phyloP scores from a whole-genome alignment of 805 yeast genomes.

The Danielia oregonensis region DNA sequence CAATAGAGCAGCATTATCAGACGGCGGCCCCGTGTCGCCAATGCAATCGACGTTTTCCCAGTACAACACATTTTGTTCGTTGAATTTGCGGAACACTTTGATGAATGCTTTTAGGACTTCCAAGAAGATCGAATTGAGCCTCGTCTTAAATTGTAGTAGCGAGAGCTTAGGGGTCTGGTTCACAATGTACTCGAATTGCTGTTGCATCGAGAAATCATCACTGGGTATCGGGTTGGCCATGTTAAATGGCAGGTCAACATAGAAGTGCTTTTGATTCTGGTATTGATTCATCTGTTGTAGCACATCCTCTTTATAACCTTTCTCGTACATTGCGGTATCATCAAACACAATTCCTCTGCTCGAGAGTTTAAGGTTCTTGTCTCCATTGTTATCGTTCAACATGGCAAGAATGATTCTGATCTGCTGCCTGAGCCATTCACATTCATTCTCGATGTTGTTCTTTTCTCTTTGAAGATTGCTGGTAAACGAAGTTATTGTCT shows the following conservation, averaged over 20 bases:
- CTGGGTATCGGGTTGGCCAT: slow-evolving; percentile 13
- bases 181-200: slow-evolving; percentile 23
- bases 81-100: slow-evolving; percentile 27
- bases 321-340: slow-evolving; percentile 20
- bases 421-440: slow-evolving; percentile 45
- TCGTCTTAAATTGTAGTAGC: slow-evolving; percentile 26
- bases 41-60: slow-evolving; percentile 27
- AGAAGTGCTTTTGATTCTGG: slow-evolving; percentile 14
- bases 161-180: slow-evolving; percentile 26
- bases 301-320: slow-evolving; percentile 30
- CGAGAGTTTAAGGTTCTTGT: slow-evolving; percentile 12
- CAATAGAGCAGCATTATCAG: slow-evolving; percentile 13
- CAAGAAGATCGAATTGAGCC: slow-evolving; percentile 33
- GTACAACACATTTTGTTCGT: slow-evolving; percentile 21
- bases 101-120: slow-evolving; percentile 33
- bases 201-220: slow-evolving; percentile 13
- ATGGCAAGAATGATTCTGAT: slow-evolving; percentile 37
- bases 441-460: slow-evolving; percentile 35
- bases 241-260: slow-evolving; percentile 22
- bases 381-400: slow-evolving; percentile 35
- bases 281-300: slow-evolving; percentile 13
- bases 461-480: slow-evolving; percentile 26
- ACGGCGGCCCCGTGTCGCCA: slow-evolving; percentile 18
- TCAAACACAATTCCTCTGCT: slow-evolving; percentile 32
- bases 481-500: slow-evolving; percentile 35